phyloP scores from a whole-genome alignment of 495 filamentous ascomycete species.

The Tuber borchii region DNA sequence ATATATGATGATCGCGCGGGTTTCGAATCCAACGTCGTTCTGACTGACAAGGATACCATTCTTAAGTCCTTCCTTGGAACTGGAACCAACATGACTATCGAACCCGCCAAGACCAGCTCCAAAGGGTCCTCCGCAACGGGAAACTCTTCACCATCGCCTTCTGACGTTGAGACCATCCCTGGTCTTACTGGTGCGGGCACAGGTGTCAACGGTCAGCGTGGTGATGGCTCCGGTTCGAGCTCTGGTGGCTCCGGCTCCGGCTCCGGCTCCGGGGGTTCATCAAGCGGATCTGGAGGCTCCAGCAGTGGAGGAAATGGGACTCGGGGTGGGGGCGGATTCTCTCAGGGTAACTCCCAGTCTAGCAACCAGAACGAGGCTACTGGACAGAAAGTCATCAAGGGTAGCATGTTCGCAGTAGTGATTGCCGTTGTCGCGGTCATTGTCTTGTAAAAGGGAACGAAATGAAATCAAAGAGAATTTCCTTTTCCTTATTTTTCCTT shows the following conservation, averaged over 20 bases:
- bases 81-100: conserved; percentile 63
- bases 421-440: conserved; percentile 53
- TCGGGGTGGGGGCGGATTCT: conserved; percentile 39
- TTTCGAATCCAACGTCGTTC: conserved; percentile 66
- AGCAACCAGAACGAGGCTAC: conserved; percentile 42
- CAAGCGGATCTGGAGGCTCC: conserved; percentile 41
- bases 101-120: conserved; percentile 38
- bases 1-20: conserved; percentile 60
- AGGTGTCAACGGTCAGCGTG: conserved; percentile 42
- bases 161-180: conserved; percentile 44
- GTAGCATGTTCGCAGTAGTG: conserved; percentile 54
- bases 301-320: conserved; percentile 40
- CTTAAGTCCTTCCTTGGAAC: conserved; percentile 72
- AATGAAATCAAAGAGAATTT: conserved; percentile 4
- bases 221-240: conserved; percentile 21
- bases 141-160: conserved; percentile 33
- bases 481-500: conserved; percentile 21
- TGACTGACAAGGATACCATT: conserved; percentile 67
- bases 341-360: conserved; percentile 37
- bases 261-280: conserved; percentile 41
- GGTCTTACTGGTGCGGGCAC: conserved; percentile 45
- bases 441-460: conserved; percentile 45
- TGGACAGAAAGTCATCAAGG: conserved; percentile 47
- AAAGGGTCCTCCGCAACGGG: conserved; percentile 23
- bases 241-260: conserved; percentile 39